Evolutionary conservation across 352 stramenopile species (phyloP).

Genomic region (Phytophthora sp.): DNA sequence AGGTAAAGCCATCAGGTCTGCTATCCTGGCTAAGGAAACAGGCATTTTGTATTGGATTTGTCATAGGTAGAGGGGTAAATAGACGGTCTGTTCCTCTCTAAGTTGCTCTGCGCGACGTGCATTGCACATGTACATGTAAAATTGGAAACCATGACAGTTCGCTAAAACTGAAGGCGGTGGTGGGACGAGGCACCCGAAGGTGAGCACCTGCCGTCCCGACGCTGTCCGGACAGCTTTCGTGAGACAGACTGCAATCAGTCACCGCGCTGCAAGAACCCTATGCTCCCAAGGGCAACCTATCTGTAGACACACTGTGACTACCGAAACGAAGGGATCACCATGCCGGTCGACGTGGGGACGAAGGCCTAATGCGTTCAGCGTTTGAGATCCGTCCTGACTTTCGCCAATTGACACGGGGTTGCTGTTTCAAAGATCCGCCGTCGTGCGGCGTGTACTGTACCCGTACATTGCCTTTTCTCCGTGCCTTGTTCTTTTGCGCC

Average conservation of each 20-base stretch:
- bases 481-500: conserved; percentile 28
- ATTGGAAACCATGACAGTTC: too few relatives aligned
- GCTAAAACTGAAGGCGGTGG: too few relatives aligned
- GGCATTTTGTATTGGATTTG: too few relatives aligned
- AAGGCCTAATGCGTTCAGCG: not conserved
- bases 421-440: conserved; percentile 14
- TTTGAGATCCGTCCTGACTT: conserved; percentile 5
- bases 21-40: too few relatives aligned
- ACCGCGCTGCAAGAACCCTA: not conserved
- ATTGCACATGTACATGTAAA: too few relatives aligned
- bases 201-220: conserved; percentile 17
- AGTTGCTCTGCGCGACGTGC: too few relatives aligned
- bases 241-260: conserved; percentile 32
- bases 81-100: too few relatives aligned
- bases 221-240: conserved; percentile 22
- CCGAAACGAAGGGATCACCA: conserved; percentile 1
- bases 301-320: not conserved
- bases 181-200: not conserved
- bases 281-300: not conserved
- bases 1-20: too few relatives aligned
- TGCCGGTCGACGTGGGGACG: not conserved
- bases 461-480: conserved; percentile 25
- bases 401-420: conserved; percentile 32
- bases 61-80: too few relatives aligned
- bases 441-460: conserved; percentile 15